These are phyloP conservation scores for Apiotrichum mycotoxinovorans DNA, from an alignment of 1,284 basidiomycete species.

Conservation along the genomic window DNA sequence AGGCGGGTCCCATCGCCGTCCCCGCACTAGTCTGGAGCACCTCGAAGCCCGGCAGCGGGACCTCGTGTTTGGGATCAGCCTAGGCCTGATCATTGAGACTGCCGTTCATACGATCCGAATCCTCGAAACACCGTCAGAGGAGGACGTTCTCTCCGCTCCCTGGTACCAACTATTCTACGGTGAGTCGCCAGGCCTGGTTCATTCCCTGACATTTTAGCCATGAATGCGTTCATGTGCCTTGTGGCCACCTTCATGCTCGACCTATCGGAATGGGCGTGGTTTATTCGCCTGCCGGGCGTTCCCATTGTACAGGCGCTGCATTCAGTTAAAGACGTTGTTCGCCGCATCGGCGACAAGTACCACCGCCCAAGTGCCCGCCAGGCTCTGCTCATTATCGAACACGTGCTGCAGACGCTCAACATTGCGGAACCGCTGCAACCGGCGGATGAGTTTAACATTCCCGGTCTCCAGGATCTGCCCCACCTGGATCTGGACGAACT, in stretches of 20 bases:
- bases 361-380: constrained; percentile 9
- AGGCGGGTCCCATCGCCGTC: constrained; percentile 1
- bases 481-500: constrained; percentile 16
- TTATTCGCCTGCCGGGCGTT: constrained; percentile 9
- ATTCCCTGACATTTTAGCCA: constrained; percentile 7
- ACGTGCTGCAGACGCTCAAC: constrained; percentile 1
- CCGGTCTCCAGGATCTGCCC: constrained; percentile 4
- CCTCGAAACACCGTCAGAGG: background rate
- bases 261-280: constrained; percentile 14
- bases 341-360: constrained; percentile 6
- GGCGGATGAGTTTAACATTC: background rate
- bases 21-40: background rate
- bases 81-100: constrained; percentile 18
- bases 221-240: constrained; percentile 26
- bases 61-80: constrained; percentile 15
- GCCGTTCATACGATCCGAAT: constrained; percentile 13
- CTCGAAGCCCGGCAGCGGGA: constrained; percentile 14
- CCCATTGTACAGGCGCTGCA: constrained; percentile 8
- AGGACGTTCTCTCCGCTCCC: constrained; percentile 7
- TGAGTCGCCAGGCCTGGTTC: constrained; percentile 1
- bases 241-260: constrained; percentile 21
- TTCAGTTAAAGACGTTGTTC: constrained; percentile 1
- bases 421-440: background rate
- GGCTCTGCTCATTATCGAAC: constrained; percentile 11
- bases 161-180: constrained; percentile 27